These are phyloP conservation scores for Trametes gibbosa DNA, from an alignment of 768 basidiomycete species.

Conservation along the genomic window DNA sequence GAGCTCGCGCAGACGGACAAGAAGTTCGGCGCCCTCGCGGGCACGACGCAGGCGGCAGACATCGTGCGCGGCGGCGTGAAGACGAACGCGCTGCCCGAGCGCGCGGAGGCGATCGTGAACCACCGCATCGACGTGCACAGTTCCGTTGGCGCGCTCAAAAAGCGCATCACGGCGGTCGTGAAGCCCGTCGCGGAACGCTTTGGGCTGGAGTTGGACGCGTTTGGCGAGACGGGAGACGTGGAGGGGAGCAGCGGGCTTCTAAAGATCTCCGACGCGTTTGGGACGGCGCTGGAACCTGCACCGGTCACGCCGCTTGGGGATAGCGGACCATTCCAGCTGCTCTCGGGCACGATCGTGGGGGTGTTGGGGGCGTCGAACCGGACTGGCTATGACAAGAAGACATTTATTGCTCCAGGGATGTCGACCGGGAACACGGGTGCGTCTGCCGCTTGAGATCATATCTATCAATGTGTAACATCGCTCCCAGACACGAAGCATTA, in stretches of 20 bases:
- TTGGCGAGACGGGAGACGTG: conserved; percentile 40
- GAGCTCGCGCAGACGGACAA: conserved; percentile 35
- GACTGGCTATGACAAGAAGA: conserved; percentile 22
- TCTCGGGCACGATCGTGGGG: conserved; percentile 34
- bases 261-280: conserved; percentile 46
- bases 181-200: conserved; percentile 45
- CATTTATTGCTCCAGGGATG: conserved; percentile 28
- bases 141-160: conserved; percentile 22
- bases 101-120: conserved; percentile 65
- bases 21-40: conserved; percentile 44
- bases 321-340: conserved; percentile 30
- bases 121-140: conserved; percentile 53
- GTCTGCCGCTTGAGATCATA: not conserved
- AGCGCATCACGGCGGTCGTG: conserved; percentile 35
- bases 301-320: conserved; percentile 50
- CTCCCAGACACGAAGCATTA: conserved; percentile 43
- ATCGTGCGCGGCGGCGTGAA: conserved; percentile 40
- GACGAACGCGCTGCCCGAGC: conserved; percentile 75
- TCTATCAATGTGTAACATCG: not conserved
- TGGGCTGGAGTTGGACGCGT: conserved; percentile 59
- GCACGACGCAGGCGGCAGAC: conserved; percentile 80
- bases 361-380: conserved; percentile 23
- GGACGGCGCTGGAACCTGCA: conserved; percentile 59
- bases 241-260: conserved; percentile 35
- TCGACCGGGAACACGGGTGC: conserved; percentile 24